These are phyloP conservation scores for Neurospora hispaniola DNA, from an alignment of 495 filamentous ascomycete species.

Conservation along the genomic window DNA sequence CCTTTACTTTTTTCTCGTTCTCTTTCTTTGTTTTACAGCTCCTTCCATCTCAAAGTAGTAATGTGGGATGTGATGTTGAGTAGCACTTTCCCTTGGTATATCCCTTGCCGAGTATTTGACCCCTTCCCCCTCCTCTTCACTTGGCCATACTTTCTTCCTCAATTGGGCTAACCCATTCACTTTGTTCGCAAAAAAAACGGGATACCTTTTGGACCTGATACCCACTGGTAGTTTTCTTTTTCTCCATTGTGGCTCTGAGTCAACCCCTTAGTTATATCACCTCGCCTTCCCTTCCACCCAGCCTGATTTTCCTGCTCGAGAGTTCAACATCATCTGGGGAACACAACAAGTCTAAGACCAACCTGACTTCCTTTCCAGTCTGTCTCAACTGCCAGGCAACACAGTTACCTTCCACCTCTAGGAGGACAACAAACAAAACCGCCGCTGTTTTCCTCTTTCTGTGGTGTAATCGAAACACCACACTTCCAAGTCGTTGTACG, in stretches of 20 bases:
- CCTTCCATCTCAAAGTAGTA: background rate
- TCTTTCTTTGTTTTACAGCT: background rate
- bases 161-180: background rate
- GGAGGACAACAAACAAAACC: background rate
- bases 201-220: background rate
- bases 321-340: background rate
- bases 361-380: background rate
- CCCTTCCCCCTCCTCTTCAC: background rate
- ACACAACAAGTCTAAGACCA: slow-evolving; percentile 1
- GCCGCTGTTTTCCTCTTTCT: slow-evolving; percentile 1
- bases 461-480: slow-evolving; percentile 7
- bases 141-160: background rate
- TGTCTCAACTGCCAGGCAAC: background rate
- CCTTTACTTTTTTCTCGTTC: background rate
- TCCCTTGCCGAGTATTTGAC: background rate
- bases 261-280: background rate
- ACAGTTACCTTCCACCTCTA: background rate
- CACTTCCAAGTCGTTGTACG: slow-evolving; percentile 4
- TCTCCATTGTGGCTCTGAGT: background rate
- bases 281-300: background rate
- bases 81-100: background rate
- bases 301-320: background rate
- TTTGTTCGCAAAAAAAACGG: background rate
- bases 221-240: background rate
- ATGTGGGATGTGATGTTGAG: background rate